Evolutionary conservation across 2,329 filamentous ascomycete genomes (phyloP).

Genomic region (Fusarium succisae): DNA sequence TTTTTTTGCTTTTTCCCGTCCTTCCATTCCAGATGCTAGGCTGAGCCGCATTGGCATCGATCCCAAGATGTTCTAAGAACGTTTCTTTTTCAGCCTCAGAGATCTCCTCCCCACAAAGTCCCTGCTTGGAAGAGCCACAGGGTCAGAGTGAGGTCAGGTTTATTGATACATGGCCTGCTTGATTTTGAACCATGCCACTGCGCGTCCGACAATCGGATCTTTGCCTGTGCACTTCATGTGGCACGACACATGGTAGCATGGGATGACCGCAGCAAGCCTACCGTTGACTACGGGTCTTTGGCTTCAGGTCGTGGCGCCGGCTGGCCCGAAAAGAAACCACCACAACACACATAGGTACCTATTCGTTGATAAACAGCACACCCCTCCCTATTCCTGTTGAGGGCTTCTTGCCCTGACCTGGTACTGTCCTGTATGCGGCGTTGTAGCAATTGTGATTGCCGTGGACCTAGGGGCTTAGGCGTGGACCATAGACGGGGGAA

Average conservation of each 20-base stretch:
- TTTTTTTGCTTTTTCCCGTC: constrained; percentile 20
- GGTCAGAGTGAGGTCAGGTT: constrained; percentile 2
- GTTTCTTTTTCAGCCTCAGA: constrained; percentile 41
- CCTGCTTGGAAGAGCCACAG: neutral
- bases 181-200: constrained; percentile 9
- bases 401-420: constrained; percentile 19
- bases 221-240: constrained; percentile 31
- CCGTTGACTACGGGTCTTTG: constrained; percentile 28
- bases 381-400: constrained; percentile 14
- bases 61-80: constrained; percentile 26
- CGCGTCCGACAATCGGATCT: constrained; percentile 25
- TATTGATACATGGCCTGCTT: constrained; percentile 21
- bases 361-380: constrained; percentile 8
- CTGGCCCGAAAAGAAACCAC: constrained; percentile 21
- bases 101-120: constrained; percentile 21
- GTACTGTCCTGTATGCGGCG: neutral
- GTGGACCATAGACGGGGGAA: constrained; percentile 23
- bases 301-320: constrained; percentile 35
- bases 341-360: neutral
- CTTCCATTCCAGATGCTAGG: constrained; percentile 35
- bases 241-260: constrained; percentile 40
- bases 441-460: constrained; percentile 32
- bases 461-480: constrained; percentile 21
- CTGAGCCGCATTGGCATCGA: constrained; percentile 37
- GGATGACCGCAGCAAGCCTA: constrained; percentile 33